phyloP scores from a whole-genome alignment of 2,329 filamentous ascomycete species.

The Paradendryphiella salina region DNA sequence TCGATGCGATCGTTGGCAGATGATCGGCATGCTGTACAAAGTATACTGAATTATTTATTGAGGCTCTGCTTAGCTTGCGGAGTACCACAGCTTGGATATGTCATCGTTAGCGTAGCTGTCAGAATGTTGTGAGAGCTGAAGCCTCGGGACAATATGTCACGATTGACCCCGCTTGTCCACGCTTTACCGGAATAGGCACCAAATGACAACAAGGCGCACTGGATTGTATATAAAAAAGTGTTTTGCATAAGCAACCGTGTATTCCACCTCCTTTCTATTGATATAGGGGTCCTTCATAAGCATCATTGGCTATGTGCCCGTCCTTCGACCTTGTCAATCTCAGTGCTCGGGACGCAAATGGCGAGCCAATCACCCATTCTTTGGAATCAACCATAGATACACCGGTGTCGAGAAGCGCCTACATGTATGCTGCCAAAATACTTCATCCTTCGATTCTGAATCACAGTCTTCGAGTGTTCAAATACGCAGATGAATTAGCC shows the following conservation, averaged over 20 bases:
- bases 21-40: neutral
- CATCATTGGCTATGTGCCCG: constrained; percentile 21
- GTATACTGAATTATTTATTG: neutral
- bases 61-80: neutral
- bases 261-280: neutral
- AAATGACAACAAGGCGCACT: neutral
- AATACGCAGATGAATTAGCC: constrained; percentile 55
- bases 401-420: constrained; percentile 52
- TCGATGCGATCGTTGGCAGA: neutral
- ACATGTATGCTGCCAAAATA: constrained; percentile 55
- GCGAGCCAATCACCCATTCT: neutral
- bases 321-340: constrained; percentile 14
- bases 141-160: neutral
- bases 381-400: constrained; percentile 21
- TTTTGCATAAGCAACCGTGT: too few species aligned
- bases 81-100: too few species aligned
- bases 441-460: constrained; percentile 63
- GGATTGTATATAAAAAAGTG: neutral
- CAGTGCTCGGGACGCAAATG: neutral
- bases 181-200: constrained; percentile 6
- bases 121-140: neutral
- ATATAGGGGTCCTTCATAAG: neutral
- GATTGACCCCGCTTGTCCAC: neutral
- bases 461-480: constrained; percentile 72
- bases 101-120: neutral